These are phyloP conservation scores for Candida germanica DNA, from an alignment of 805 yeast species.

Conservation along the genomic window DNA sequence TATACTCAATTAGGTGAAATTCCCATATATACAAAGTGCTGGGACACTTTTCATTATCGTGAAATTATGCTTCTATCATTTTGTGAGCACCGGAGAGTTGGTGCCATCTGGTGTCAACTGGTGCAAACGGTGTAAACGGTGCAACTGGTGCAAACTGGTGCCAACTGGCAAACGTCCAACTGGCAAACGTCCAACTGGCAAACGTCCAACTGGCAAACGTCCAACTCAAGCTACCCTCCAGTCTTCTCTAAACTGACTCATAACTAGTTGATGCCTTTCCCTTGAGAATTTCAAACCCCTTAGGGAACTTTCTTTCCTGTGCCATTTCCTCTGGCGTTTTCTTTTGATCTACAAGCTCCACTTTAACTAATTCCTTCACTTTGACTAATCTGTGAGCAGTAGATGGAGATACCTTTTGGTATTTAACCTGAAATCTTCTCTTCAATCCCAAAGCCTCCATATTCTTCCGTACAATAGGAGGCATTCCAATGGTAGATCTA, in stretches of 20 bases:
- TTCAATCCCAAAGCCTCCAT: slow-evolving; percentile 71
- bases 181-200: too few species aligned
- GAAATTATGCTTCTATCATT: too few species aligned
- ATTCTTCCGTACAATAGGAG: slow-evolving; percentile 61
- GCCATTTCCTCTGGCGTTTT: slow-evolving; percentile 53
- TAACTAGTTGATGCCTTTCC: slow-evolving; percentile 9
- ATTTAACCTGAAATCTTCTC: slow-evolving; percentile 69
- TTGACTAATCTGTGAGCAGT: slow-evolving; percentile 81
- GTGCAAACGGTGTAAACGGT: too few species aligned
- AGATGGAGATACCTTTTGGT: slow-evolving; percentile 69
- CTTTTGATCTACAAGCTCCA: slow-evolving; percentile 62
- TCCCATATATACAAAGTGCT: too few species aligned
- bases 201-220: too few species aligned
- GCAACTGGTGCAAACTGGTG: too few species aligned
- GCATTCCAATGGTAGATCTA: slow-evolving; percentile 84
- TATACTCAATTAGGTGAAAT: too few species aligned
- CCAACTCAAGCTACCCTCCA: too few species aligned
- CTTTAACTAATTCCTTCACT: slow-evolving; percentile 83
- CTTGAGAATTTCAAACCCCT: slow-evolving; percentile 48
- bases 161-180: too few species aligned
- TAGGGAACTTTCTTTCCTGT: slow-evolving; percentile 53
- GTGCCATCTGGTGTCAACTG: too few species aligned
- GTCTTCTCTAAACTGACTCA: slow-evolving; percentile 4
- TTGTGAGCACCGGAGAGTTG: too few species aligned
- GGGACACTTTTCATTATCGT: too few species aligned